These are phyloP conservation scores for Chernovozyma aurita DNA, from an alignment of 1,139 yeast genomes.

Conservation along the genomic window DNA sequence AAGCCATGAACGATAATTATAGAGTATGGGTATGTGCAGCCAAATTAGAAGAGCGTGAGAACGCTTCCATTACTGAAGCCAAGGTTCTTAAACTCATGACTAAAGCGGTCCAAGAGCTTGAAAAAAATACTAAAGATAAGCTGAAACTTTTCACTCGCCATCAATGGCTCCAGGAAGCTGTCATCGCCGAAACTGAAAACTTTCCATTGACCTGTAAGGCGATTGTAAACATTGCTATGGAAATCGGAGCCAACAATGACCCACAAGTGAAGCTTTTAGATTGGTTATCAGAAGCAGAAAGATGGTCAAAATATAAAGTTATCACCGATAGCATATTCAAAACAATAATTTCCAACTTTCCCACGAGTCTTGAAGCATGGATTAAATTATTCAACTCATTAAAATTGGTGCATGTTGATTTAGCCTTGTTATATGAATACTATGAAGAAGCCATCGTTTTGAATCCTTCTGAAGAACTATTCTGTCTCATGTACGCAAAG, in stretches of 20 bases:
- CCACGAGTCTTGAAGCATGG: constrained; percentile 56
- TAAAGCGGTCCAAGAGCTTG: constrained; percentile 47
- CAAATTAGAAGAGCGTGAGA: constrained; percentile 61
- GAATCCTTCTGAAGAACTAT: constrained; percentile 45
- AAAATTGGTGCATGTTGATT: constrained; percentile 21
- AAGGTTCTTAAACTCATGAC: constrained; percentile 42
- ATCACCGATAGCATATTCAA: constrained; percentile 47
- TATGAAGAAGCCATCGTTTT: constrained; percentile 49
- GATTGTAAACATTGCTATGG: constrained; percentile 23
- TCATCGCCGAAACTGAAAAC: constrained; percentile 32
- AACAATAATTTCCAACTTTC: constrained; percentile 41
- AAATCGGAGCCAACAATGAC: constrained; percentile 9
- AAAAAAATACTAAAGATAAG: constrained; percentile 13
- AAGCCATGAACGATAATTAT: constrained; percentile 44
- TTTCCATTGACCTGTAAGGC: constrained; percentile 35
- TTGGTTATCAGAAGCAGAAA: constrained; percentile 41
- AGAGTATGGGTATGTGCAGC: constrained; percentile 71
- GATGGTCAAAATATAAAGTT: constrained; percentile 16
- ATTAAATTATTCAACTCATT: constrained; percentile 44
- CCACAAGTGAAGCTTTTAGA: constrained; percentile 9
- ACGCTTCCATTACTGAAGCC: constrained; percentile 24
- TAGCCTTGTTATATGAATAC: constrained; percentile 32
- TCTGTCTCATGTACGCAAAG: constrained; percentile 69
- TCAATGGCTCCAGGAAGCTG: constrained; percentile 44
- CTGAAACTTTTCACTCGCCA: constrained; percentile 24